A percentile compares a stretch with the other conserved stretches of the same genome.
These are phyloP conservation scores for Coleophoma eucalyptorum DNA, from an alignment of 2,329 filamentous ascomycete genomes.

Conservation along the genomic window DNA sequence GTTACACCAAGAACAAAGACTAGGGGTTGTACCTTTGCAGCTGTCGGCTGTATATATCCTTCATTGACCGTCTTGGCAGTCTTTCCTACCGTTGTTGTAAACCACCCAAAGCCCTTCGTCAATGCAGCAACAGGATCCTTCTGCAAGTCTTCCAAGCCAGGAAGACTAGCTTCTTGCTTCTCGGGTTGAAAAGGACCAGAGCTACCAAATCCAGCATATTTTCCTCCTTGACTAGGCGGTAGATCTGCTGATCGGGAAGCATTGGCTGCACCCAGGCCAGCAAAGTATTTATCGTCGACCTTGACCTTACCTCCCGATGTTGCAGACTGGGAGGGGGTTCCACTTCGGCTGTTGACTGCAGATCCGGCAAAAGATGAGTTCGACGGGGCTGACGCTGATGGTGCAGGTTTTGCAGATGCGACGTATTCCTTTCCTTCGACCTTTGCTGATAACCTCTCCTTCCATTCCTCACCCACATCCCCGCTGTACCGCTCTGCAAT, in stretches of 20 bases:
- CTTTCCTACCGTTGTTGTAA: slow-evolving; percentile 82
- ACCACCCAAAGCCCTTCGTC: slow-evolving; percentile 93
- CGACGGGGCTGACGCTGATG: slow-evolving; percentile 9
- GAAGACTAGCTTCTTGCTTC: slow-evolving; percentile 44
- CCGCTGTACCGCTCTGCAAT: slow-evolving; percentile 89
- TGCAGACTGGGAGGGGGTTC: slow-evolving; percentile 26
- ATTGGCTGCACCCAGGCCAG: slow-evolving; percentile 79
- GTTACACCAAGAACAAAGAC: slow-evolving; percentile 4
- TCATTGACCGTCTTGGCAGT: slow-evolving; percentile 90
- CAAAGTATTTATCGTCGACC: slow-evolving; percentile 87
- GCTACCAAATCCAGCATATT: slow-evolving; percentile 88
- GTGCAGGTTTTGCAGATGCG: slow-evolving; percentile 55
- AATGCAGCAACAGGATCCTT: slow-evolving; percentile 85
- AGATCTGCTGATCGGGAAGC: slow-evolving; percentile 68
- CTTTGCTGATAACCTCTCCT: slow-evolving; percentile 82
- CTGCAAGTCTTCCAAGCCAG: slow-evolving; percentile 82
- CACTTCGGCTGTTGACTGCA: slow-evolving; percentile 19
- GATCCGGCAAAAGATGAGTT: slow-evolving; percentile 14
- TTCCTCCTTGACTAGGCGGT: slow-evolving; percentile 86
- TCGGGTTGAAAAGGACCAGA: slow-evolving; percentile 47
- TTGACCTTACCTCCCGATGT: slow-evolving; percentile 45
- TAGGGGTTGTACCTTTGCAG: slow-evolving; percentile 66
- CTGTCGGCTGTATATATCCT: slow-evolving; percentile 87
- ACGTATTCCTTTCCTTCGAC: slow-evolving; percentile 87
- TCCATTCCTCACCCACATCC: slow-evolving; percentile 91